Evolutionary conservation across 345 rosid species (phyloP), one percentile per base, ranked within the genome.

Genomic region (Gossypium thurberi): DNA sequence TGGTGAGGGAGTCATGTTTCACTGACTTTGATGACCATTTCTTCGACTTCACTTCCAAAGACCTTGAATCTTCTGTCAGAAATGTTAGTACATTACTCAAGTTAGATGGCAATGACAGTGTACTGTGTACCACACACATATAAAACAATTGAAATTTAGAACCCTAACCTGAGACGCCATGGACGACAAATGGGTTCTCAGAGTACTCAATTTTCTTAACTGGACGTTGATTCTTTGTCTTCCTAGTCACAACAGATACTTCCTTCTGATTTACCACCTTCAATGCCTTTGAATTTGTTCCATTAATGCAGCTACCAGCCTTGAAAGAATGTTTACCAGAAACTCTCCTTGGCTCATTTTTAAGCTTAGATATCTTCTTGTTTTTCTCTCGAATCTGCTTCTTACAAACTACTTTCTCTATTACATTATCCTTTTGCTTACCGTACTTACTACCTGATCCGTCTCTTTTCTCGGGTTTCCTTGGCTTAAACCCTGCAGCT

Each of bases 111-210:
- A 51, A 2, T 17, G 40, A 4, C 9, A 25, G 1, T 28, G 37
- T 28, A 28, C 40, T 1, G 40, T 33, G 40, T 33, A 33, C 40
- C 40, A 33, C 40, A 33, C 40, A 5, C 40, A 33, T 5, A 5
- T 33, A 69, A 15, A 47, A 4, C 8, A 59, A 59, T 25, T n/a
- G 26, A 40, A 20, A 20, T 43, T 74, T 20, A 11, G 68, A 60
- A 74, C 78, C 75, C 85, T 62, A 33, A 87, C 96, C 89, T 75
- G 88, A 70, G 40, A 40, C 75, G 74, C 21, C 50, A 28, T 61
- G 86, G 77, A 87, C 90, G 70, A 89, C 89, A 43, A 86, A 79
- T 0, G 90, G 89, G 76, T 82, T 47, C 25, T 75, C 78, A 62
- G 46, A 17, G 78, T 17, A 65, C 53, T 69, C 74, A 1, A 25